Percentiles rank a stretch among this genome's conserved stretches.
Conservation (phyloP, 2,329 filamentous ascomycete species). For the Colletotrichum orchidophilum region DNA sequence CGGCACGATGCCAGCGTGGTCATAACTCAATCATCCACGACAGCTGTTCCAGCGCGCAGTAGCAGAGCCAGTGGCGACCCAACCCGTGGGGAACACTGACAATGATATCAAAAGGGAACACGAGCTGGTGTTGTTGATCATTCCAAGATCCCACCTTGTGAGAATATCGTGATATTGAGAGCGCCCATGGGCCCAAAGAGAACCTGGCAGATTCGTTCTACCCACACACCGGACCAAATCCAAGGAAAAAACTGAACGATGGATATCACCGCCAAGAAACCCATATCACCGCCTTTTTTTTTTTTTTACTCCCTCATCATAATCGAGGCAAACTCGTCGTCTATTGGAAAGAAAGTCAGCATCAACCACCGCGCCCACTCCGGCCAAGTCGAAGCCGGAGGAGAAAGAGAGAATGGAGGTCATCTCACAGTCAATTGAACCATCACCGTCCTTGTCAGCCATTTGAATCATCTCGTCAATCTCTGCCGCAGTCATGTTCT, state of each 20-base stretch:
- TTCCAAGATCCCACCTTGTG: neutral
- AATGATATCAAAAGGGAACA: neutral
- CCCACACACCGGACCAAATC: neutral
- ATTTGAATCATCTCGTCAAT: slow-evolving; percentile 95
- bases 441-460: slow-evolving; percentile 89
- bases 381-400: neutral
- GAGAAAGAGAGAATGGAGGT: neutral
- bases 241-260: slow-evolving; percentile 6
- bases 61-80: neutral
- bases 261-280: slow-evolving; percentile 9
- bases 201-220: slow-evolving; percentile 18
- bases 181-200: neutral
- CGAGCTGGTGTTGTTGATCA: neutral
- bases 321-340: slow-evolving; percentile 92
- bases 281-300: neutral
- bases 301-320: slow-evolving; percentile 89
- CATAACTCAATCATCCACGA: neutral
- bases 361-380: neutral
- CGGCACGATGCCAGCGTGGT: too few species aligned
- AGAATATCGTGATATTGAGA: neutral
- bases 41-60: neutral
- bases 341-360: slow-evolving; percentile 52
- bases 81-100: neutral
- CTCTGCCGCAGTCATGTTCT: slow-evolving; percentile 90
- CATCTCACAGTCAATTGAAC: slow-evolving; percentile 85